Evolutionary conservation across 805 yeast genomes (phyloP), one percentile per base, ranked within the genome.

Genomic region (Ogataea philodendri): DNA sequence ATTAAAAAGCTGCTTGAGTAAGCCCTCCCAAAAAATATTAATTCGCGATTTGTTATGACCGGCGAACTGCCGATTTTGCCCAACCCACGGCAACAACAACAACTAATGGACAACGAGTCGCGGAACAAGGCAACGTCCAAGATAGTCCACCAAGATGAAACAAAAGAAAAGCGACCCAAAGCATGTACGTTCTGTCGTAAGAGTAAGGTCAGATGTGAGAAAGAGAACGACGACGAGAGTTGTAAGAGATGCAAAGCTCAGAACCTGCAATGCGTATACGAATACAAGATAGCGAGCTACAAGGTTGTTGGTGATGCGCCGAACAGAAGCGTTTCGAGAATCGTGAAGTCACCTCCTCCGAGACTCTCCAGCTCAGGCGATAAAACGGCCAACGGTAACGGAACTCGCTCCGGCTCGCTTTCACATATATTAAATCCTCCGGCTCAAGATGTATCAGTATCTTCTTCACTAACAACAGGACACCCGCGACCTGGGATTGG

Each of bases 151-250:
- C 42, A 41, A 24, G 55, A 48, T 19, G 44, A 37, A 7, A 14
- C 30, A 17, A 48, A 45, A 22, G 56, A 44, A 20, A 60, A 55
- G 36, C 44, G 69, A 29, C 57, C 57, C 22, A 78, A 74, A 49
- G 86, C 87, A 3, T 81, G 88, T 54, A 65, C 74, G 15, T 66
- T 68, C 47, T 81, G 88, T 53, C 70, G 83, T 37, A 66, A 66
- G 49, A 66, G 81, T 15, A 81, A 81, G 56, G 78, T 80, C 17
- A 77, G 70, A 54, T 81, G 88, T 48, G 68, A 67, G 23, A 76
- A 76, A 48, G 48, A 62, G 5, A 63, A 61, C 2, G 53, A 49
- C 44, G 59, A 53, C 34, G 49, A 72, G 34, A 79, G 81, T 2
- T 81, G 88, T 53, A 72, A 70, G 42, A 53, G 84, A 38, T 81